Evolutionary conservation across 2,329 filamentous ascomycete genomes (phyloP).

Genomic region (Emergomyces pasteurianus): DNA sequence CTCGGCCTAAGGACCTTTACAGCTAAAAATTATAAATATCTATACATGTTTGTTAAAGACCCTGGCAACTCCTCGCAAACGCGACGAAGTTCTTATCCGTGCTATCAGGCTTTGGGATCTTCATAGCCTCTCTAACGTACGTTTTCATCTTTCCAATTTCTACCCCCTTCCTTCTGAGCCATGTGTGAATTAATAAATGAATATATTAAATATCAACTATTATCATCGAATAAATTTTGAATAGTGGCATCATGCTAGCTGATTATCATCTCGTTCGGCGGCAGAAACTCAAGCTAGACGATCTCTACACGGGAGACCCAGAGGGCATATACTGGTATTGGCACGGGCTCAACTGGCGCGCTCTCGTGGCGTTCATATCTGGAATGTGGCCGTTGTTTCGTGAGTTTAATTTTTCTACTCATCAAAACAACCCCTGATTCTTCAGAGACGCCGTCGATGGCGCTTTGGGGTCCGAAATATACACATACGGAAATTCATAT

Average conservation of each 20-base stretch:
- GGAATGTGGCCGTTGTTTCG: conserved; percentile 4
- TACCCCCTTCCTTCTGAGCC: neutral
- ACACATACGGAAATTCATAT: neutral
- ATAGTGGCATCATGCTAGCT: conserved; percentile 30
- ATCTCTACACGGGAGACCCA: conserved; percentile 30
- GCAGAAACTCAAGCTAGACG: conserved; percentile 29
- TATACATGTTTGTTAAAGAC: conserved; percentile 1
- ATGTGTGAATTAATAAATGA: neutral
- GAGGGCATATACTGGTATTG: conserved; percentile 17
- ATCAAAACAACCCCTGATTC: neutral
- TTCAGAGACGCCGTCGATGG: neutral
- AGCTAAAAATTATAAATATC: neutral
- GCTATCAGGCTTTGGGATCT: conserved; percentile 33
- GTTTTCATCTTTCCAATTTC: neutral
- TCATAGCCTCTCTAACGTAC: conserved; percentile 34
- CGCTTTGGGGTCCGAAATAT: neutral
- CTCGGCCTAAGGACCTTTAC: too few relatives aligned
- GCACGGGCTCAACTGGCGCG: conserved; percentile 16
- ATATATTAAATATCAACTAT: neutral
- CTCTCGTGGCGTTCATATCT: conserved; percentile 7
- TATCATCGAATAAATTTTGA: neutral
- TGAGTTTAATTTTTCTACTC: neutral
- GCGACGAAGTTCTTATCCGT: conserved; percentile 20
- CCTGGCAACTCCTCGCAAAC: conserved; percentile 34
- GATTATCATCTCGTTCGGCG: conserved; percentile 35